phyloP scores from a whole-genome alignment of 352 stramenopile species.

The Elongisporangium anandrum region DNA sequence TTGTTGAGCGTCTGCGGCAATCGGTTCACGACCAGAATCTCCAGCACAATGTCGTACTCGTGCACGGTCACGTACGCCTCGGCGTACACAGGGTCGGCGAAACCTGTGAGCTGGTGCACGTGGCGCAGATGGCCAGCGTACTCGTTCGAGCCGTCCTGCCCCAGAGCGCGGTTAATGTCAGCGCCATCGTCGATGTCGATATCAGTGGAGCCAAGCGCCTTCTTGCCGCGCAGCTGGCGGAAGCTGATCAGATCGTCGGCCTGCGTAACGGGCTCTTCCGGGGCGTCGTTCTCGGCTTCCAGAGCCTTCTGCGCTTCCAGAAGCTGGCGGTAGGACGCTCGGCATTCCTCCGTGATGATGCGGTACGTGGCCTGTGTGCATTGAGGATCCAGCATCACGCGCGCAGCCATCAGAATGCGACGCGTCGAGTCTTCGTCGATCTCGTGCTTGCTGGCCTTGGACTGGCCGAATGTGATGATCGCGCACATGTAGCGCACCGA shows the following conservation, averaged over 20 bases:
- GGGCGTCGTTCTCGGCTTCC: slow-evolving; percentile 52
- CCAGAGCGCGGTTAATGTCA: slow-evolving; percentile 94
- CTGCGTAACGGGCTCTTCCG: slow-evolving; percentile 61
- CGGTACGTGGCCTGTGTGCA: slow-evolving; percentile 53
- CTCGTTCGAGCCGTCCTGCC: slow-evolving; percentile 84
- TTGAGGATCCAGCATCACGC: slow-evolving; percentile 91
- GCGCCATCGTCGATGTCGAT: slow-evolving; percentile 98
- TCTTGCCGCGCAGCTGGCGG: slow-evolving; percentile 92
- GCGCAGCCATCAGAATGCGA: slow-evolving; percentile 94
- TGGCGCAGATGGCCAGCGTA: slow-evolving; percentile 92
- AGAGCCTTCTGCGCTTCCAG: slow-evolving; percentile 71
- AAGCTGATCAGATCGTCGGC: slow-evolving; percentile 98
- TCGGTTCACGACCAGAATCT: slow-evolving; percentile 99
- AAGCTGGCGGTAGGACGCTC: slow-evolving; percentile 68
- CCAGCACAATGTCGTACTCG: slow-evolving; percentile 99
- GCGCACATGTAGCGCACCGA: slow-evolving; percentile 71
- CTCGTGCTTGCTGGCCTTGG: slow-evolving; percentile 74
- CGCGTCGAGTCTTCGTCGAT: slow-evolving; percentile 94
- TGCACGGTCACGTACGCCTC: slow-evolving; percentile 99
- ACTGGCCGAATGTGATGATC: slow-evolving; percentile 68
- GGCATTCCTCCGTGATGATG: slow-evolving; percentile 83
- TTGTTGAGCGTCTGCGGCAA: slow-evolving; percentile 98
- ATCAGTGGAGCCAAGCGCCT: slow-evolving; percentile 90
- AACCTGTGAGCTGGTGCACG: slow-evolving; percentile 99
- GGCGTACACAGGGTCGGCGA: slow-evolving; percentile 99